These are phyloP conservation scores for Ceratocystis variospora DNA, from an alignment of 2,329 filamentous ascomycete genomes.

Conservation along the genomic window DNA sequence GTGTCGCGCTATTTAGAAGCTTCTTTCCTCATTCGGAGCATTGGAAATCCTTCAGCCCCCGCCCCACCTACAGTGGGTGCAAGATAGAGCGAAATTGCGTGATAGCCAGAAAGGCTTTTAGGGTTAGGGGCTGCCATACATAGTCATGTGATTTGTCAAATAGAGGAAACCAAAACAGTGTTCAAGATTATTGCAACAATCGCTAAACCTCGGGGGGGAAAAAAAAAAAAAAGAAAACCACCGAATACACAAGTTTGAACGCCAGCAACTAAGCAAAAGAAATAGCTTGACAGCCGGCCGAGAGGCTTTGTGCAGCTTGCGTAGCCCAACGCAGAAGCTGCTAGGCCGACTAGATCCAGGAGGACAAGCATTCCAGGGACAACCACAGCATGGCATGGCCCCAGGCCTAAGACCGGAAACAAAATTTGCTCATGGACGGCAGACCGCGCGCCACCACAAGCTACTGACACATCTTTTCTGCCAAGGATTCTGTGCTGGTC, in stretches of 20 bases:
- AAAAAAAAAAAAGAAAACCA: not conserved
- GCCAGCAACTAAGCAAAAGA: not conserved
- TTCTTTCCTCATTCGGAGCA: not conserved
- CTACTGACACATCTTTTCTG: slow-evolving; percentile 1
- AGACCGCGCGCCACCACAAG: not conserved
- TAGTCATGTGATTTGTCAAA: not conserved
- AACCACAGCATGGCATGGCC: not conserved
- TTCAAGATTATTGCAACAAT: not conserved
- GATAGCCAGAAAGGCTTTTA: not conserved
- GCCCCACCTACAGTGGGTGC: not conserved
- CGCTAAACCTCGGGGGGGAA: not conserved
- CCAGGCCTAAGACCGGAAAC: not conserved
- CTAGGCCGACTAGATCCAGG: not conserved
- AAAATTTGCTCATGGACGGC: not conserved
- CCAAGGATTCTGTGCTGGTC: slow-evolving; percentile 6
- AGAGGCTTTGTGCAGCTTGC: not conserved
- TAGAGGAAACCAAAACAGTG: not conserved
- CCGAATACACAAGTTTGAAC: not conserved
- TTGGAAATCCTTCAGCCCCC: not conserved
- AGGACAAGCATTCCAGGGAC: slow-evolving; percentile 1
- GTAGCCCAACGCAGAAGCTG: not conserved
- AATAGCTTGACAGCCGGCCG: not conserved
- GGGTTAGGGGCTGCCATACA: not conserved
- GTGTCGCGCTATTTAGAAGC: not conserved
- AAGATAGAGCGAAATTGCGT: not conserved